phyloP scores from a whole-genome alignment of 2,329 filamentous ascomycete species.

The Myriangium duriaei region DNA sequence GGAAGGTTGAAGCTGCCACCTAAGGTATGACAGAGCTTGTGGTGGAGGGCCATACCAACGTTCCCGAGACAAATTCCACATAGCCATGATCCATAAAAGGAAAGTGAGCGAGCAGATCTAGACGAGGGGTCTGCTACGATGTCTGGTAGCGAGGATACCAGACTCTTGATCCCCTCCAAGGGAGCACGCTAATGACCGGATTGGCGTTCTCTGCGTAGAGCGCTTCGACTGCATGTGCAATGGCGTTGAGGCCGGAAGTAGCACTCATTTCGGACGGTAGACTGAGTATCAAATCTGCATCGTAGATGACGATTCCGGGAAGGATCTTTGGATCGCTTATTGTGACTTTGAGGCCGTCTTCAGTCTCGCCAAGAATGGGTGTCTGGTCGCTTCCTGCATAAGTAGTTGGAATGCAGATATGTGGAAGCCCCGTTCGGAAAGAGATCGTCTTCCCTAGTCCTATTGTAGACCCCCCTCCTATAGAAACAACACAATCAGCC shows the following conservation, averaged over 20 bases:
- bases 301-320: constrained; percentile 50
- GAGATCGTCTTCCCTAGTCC: constrained; percentile 37
- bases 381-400: constrained; percentile 44
- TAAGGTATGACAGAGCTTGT: constrained; percentile 55
- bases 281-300: constrained; percentile 51
- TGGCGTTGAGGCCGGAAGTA: constrained; percentile 52
- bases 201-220: constrained; percentile 51
- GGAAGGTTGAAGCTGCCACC: constrained; percentile 52
- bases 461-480: constrained; percentile 51
- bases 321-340: constrained; percentile 46
- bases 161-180: constrained; percentile 44
- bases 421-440: constrained; percentile 22
- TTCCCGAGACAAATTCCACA: constrained; percentile 49
- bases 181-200: constrained; percentile 46
- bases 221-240: constrained; percentile 52
- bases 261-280: constrained; percentile 41
- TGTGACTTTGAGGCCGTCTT: constrained; percentile 46
- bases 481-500: constrained; percentile 46
- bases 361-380: constrained; percentile 50
- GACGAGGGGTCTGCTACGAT: constrained; percentile 37
- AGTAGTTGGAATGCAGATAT: constrained; percentile 25
- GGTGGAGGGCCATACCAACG: constrained; percentile 52
- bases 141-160: constrained; percentile 41
- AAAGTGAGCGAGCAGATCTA: constrained; percentile 36
- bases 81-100: constrained; percentile 53